Percentiles rank a stretch among this genome's conserved stretches.
Conservation (phyloP, 129 eudicot species). For the Escallonia herrerae region DNA sequence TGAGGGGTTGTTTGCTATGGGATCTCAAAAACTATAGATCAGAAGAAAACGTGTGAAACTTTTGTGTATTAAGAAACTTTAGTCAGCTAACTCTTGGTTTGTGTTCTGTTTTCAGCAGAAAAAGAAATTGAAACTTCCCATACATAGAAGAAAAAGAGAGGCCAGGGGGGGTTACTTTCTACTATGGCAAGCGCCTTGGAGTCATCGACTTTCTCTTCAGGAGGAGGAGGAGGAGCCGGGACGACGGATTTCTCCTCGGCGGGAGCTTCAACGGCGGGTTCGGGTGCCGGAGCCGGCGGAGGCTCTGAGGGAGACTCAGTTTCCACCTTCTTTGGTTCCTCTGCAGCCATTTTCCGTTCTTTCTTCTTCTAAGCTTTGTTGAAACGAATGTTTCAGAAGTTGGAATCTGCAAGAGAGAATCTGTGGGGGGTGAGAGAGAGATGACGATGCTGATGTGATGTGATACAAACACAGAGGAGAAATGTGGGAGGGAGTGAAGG, state of each 20-base stretch:
- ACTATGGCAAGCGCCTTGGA: slow-evolving; percentile 56
- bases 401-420: not conserved
- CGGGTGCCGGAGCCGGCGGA: slow-evolving; percentile 17
- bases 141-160: not conserved
- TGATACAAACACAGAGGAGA: not conserved
- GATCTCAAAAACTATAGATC: no score
- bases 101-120: no score
- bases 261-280: slow-evolving; percentile 21
- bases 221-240: slow-evolving; percentile 33
- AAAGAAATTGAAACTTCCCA: not conserved
- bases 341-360: slow-evolving; percentile 40
- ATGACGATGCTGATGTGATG: slow-evolving; percentile 3
- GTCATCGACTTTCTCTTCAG: slow-evolving; percentile 49
- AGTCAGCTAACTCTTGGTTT: no score
- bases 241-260: slow-evolving; percentile 61
- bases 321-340: slow-evolving; percentile 56
- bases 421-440: slow-evolving; percentile 3
- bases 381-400: not conserved
- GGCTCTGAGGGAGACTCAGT: slow-evolving; percentile 38
- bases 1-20: no score
- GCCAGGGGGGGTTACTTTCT: slow-evolving; percentile 39
- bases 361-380: slow-evolving; percentile 8
- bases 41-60: no score
- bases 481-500: not conserved
- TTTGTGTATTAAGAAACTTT: no score